Percentiles rank a stretch among this genome's conserved stretches.
These are phyloP conservation scores for Pyrrhoderma lamaoense DNA, from an alignment of 1,284 basidiomycete species.

Conservation along the genomic window DNA sequence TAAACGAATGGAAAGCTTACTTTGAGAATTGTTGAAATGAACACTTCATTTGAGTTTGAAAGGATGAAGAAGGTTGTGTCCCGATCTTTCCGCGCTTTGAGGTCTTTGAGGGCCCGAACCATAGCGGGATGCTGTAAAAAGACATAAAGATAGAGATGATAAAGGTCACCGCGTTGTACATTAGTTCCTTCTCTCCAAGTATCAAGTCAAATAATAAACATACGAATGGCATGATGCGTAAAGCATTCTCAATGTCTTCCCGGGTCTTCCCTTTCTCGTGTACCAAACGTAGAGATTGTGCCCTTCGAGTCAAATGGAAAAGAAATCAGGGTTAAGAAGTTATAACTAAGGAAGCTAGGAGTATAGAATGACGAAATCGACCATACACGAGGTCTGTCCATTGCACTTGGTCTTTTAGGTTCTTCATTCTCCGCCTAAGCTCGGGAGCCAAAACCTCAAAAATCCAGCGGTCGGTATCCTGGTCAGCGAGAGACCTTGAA, in stretches of 20 bases:
- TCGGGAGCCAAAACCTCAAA: slow-evolving; percentile 88
- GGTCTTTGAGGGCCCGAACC: slow-evolving; percentile 74
- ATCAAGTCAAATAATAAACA: slow-evolving; percentile 35
- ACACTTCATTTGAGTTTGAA: slow-evolving; percentile 91
- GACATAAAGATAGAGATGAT: not conserved
- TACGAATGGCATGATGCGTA: slow-evolving; percentile 83
- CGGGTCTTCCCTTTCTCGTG: slow-evolving; percentile 61
- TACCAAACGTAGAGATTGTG: slow-evolving; percentile 67
- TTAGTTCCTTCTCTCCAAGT: not conserved
- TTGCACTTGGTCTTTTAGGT: slow-evolving; percentile 59
- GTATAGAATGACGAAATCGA: not conserved
- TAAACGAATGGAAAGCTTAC: slow-evolving; percentile 31
- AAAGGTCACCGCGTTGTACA: not conserved
- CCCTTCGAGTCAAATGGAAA: slow-evolving; percentile 36
- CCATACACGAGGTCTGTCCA: slow-evolving; percentile 94
- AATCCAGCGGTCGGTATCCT: slow-evolving; percentile 95
- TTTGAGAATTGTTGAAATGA: slow-evolving; percentile 85
- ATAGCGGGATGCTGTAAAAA: slow-evolving; percentile 85
- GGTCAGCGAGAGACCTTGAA: slow-evolving; percentile 80
- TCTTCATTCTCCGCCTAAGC: slow-evolving; percentile 79
- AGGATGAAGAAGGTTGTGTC: slow-evolving; percentile 85
- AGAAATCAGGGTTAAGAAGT: not conserved
- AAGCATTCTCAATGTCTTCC: slow-evolving; percentile 70
- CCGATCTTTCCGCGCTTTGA: slow-evolving; percentile 56
- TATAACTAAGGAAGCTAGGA: not conserved